Evolutionary conservation across 2,329 filamentous ascomycete genomes (phyloP).

Genomic region (Talaromyces sp.): DNA sequence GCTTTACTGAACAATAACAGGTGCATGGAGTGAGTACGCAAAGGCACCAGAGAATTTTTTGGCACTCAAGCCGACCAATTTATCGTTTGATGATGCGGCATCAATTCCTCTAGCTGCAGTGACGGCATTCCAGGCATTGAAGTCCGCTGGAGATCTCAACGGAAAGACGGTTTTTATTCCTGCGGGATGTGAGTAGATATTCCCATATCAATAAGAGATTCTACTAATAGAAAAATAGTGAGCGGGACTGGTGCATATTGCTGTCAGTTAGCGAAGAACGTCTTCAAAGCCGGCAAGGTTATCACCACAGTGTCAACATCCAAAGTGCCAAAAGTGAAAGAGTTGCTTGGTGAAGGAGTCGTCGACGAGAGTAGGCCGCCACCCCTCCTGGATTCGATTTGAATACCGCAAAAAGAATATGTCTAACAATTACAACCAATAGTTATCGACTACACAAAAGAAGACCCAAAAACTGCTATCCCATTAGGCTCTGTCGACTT

Average conservation of each 20-base stretch:
- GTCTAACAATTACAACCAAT: neutral
- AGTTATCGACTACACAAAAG: slow-evolving; percentile 48
- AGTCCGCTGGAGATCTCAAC: slow-evolving; percentile 40
- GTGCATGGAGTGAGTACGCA: slow-evolving; percentile 36
- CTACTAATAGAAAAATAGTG: slow-evolving; percentile 20
- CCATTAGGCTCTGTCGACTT: slow-evolving; percentile 46
- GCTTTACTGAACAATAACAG: slow-evolving; percentile 14
- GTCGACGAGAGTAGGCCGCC: slow-evolving; percentile 37
- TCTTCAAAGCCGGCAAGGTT: slow-evolving; percentile 48
- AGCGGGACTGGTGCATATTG: slow-evolving; percentile 45
- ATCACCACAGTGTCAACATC: slow-evolving; percentile 51
- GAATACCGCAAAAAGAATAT: neutral
- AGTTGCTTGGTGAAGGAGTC: slow-evolving; percentile 38
- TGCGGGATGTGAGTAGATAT: slow-evolving; percentile 32
- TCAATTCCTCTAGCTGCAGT: slow-evolving; percentile 38
- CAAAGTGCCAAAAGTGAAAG: slow-evolving; percentile 45
- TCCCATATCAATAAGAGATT: neutral
- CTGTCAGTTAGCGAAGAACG: slow-evolving; percentile 48
- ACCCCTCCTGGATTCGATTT: neutral
- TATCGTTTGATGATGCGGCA: slow-evolving; percentile 42
- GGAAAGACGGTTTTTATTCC: slow-evolving; percentile 51
- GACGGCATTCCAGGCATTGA: slow-evolving; percentile 42
- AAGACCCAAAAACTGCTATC: slow-evolving; percentile 35
- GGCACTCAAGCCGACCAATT: slow-evolving; percentile 36
- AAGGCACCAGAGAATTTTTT: slow-evolving; percentile 28